Conservation (phyloP, 2,329 filamentous ascomycete genomes). For the Sclerotinia trifoliorum region DNA sequence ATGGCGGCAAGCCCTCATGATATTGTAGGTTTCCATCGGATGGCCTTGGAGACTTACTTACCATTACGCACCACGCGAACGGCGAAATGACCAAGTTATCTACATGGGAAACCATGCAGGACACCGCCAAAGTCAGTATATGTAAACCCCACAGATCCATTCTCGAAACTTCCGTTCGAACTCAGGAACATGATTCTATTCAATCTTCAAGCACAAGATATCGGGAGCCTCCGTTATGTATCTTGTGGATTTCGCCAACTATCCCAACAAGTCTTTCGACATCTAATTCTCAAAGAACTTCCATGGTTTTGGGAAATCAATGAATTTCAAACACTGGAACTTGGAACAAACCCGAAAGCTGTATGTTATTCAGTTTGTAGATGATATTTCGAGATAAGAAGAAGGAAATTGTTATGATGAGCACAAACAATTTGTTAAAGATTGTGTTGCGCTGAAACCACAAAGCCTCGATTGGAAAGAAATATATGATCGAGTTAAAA, state of each 20-base stretch:
- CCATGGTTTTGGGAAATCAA: conserved; percentile 26
- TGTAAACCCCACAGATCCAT: conserved; percentile 17
- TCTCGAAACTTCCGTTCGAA: conserved; percentile 14
- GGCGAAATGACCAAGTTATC: neutral
- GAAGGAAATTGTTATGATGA: neutral
- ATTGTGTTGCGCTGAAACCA: neutral
- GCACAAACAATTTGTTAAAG: conserved; percentile 18
- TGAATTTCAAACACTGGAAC: conserved; percentile 10
- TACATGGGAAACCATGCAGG: neutral
- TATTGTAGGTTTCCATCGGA: conserved; percentile 22
- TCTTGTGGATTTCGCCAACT: conserved; percentile 22
- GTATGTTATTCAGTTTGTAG: conserved; percentile 10
- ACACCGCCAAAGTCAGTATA: neutral
- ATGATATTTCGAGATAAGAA: conserved; percentile 5
- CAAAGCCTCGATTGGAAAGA: conserved; percentile 21
- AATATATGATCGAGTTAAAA: conserved; percentile 20
- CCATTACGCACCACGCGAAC: neutral
- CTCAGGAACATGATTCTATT: conserved; percentile 19
- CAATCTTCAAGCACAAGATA: conserved; percentile 4
- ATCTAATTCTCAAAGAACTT: conserved; percentile 22
- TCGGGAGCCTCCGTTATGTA: conserved; percentile 10
- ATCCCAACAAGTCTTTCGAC: conserved; percentile 12
- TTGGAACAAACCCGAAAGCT: neutral
- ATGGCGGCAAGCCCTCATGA: conserved; percentile 24
- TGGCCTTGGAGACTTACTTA: conserved; percentile 12